phyloP scores from a whole-genome alignment of 169 alveolate species.

The Fabrea salina region DNA sequence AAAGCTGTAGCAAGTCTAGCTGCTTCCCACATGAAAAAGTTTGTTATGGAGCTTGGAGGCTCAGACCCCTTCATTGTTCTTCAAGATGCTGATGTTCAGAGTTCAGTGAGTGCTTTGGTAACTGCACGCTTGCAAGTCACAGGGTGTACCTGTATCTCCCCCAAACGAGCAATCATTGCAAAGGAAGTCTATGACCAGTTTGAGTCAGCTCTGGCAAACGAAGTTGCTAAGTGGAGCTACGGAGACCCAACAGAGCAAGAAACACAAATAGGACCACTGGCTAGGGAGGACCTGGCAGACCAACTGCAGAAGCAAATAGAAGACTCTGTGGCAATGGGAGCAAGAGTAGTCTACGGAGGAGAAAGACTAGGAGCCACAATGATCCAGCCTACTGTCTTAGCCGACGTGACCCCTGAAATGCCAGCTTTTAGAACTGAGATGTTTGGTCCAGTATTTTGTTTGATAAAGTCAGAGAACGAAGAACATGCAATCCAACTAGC shows the following conservation, averaged over 20 bases:
- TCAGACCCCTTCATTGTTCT: constrained; percentile 65
- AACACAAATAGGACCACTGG: constrained; percentile 59
- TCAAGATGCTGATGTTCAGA: constrained; percentile 51
- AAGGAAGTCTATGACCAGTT: constrained; percentile 46
- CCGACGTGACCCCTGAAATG: constrained; percentile 22
- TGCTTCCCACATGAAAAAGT: constrained; percentile 48
- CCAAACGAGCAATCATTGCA: constrained; percentile 57
- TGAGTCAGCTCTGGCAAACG: constrained; percentile 28
- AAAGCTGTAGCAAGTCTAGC: constrained; percentile 41
- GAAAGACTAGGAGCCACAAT: not conserved
- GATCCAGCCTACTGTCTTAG: constrained; percentile 38
- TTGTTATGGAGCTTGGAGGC: constrained; percentile 64
- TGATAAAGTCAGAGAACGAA: constrained; percentile 31
- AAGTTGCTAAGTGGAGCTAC: constrained; percentile 18
- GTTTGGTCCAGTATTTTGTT: constrained; percentile 66
- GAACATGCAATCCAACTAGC: constrained; percentile 54
- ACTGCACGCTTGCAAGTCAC: constrained; percentile 34
- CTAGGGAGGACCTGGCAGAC: constrained; percentile 37
- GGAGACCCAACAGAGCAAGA: constrained; percentile 54
- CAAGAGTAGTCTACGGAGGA: constrained; percentile 52
- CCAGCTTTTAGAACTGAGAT: constrained; percentile 44
- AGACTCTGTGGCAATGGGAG: constrained; percentile 45
- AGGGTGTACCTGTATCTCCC: constrained; percentile 57
- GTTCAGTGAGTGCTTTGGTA: constrained; percentile 37
- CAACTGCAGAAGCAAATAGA: constrained; percentile 34